A percentile compares a stretch with the other conserved stretches of the same genome.
phyloP scores from a whole-genome alignment of 306 rosid genomes.

The Gillenia trifoliata region DNA sequence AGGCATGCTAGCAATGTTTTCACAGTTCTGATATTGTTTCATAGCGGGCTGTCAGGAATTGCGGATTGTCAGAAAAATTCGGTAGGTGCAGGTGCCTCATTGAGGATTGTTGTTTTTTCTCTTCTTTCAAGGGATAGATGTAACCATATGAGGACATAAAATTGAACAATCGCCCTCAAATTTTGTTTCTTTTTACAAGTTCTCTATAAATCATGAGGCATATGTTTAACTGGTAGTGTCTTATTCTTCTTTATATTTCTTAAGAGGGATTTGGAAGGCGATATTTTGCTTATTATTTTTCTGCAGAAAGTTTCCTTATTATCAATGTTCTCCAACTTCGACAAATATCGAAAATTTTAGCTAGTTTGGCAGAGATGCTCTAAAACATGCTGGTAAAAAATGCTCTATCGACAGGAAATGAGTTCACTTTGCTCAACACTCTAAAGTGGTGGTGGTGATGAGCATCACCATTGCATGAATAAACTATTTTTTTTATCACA shows the following conservation, averaged over 20 bases:
- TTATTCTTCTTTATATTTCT: too few species aligned
- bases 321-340: too few species aligned
- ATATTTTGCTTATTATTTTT: not conserved
- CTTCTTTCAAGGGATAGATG: slow-evolving; percentile 16
- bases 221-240: not conserved
- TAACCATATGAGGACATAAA: slow-evolving; percentile 21
- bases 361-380: too few species aligned
- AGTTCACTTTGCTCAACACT: too few species aligned
- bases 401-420: too few species aligned
- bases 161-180: not conserved
- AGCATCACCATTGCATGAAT: too few species aligned
- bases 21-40: slow-evolving; percentile 21
- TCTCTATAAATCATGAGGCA: not conserved
- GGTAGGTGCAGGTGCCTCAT: slow-evolving; percentile 16
- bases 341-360: too few species aligned
- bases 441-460: too few species aligned
- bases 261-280: not conserved
- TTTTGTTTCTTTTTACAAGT: not conserved
- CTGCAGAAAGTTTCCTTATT: too few species aligned
- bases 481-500: too few species aligned
- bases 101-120: slow-evolving; percentile 4
- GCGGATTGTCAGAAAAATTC: not conserved
- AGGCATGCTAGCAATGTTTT: slow-evolving; percentile 14
- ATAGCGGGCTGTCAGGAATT: not conserved
- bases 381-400: too few species aligned